These are phyloP conservation scores for Hippophae tibetana DNA, from an alignment of 306 rosid species.

Conservation along the genomic window DNA sequence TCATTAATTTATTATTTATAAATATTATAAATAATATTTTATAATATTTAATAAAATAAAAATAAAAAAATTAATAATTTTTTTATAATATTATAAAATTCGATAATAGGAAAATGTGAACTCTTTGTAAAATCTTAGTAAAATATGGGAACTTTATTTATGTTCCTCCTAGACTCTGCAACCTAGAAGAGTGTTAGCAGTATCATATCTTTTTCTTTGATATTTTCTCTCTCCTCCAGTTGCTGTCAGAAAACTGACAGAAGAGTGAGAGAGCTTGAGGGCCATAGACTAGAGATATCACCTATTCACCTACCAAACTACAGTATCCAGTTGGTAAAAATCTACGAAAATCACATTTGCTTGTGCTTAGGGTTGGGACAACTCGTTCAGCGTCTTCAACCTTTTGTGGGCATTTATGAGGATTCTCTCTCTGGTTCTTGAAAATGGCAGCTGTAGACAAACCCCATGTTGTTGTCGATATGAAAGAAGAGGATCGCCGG, in stretches of 20 bases:
- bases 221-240: constrained; percentile 15
- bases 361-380: constrained; percentile 11
- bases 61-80: too few species aligned
- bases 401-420: constrained; percentile 46
- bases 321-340: constrained; percentile 22
- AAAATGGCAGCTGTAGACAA: constrained; percentile 39
- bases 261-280: constrained; percentile 13
- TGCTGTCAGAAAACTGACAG: constrained; percentile 22
- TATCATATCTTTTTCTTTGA: background rate
- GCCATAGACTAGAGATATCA: background rate
- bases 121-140: too few species aligned
- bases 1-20: too few species aligned
- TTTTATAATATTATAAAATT: too few species aligned
- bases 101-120: too few species aligned
- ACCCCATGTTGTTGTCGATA: constrained; percentile 38
- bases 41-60: too few species aligned
- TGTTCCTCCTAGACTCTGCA: too few species aligned
- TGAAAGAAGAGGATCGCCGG: constrained; percentile 25
- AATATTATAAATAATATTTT: too few species aligned
- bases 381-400: constrained; percentile 18
- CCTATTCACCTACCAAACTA: constrained; percentile 25
- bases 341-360: constrained; percentile 18
- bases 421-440: constrained; percentile 43
- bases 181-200: too few species aligned
- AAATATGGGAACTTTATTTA: too few species aligned